A percentile compares a stretch with the other conserved stretches of the same genome.
Evolutionary conservation across 2,329 filamentous ascomycete genomes (phyloP).

Genomic region (Myriosclerotinia scirpicola): DNA sequence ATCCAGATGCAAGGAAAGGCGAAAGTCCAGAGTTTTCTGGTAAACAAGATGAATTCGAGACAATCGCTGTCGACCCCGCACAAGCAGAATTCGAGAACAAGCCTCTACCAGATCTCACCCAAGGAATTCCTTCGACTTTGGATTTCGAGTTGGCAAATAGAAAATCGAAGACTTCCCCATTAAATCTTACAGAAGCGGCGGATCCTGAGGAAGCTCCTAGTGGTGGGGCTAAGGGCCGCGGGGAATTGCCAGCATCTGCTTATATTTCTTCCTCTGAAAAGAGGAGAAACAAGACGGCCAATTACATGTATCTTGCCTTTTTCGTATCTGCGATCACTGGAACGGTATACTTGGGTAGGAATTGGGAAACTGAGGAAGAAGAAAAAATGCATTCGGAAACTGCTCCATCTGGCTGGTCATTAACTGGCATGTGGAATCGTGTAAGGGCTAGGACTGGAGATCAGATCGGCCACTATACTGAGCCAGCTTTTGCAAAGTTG

Average conservation of each 20-base stretch:
- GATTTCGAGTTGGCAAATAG: conserved; percentile 67
- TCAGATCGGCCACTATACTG: conserved; percentile 88
- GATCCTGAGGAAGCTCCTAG: conserved; percentile 44
- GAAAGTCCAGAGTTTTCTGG: conserved; percentile 29
- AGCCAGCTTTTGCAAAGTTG: conserved; percentile 91
- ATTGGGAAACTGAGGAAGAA: conserved; percentile 80
- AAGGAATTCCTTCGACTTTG: conserved; percentile 89
- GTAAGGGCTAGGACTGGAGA: conserved; percentile 72
- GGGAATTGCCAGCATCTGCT: conserved; percentile 71
- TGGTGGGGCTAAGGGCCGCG: conserved; percentile 55
- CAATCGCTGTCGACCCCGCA: conserved; percentile 44
- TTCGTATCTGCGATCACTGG: conserved; percentile 53
- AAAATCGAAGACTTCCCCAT: conserved; percentile 35
- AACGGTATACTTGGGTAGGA: conserved; percentile 73
- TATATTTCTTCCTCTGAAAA: conserved; percentile 92
- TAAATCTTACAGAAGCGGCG: conserved; percentile 52
- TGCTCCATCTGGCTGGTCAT: conserved; percentile 76
- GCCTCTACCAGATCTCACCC: conserved; percentile 85
- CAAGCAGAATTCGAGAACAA: conserved; percentile 54
- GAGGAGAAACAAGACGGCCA: conserved; percentile 72
- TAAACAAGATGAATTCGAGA: conserved; percentile 40
- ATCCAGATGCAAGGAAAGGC: conserved; percentile 25
- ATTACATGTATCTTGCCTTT: conserved; percentile 67
- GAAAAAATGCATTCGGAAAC: conserved; percentile 62
- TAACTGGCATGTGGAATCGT: conserved; percentile 76